A percentile compares a stretch with the other conserved stretches of the same genome.
phyloP scores from a whole-genome alignment of 768 basidiomycete species.

The Tylopilus felleus region DNA sequence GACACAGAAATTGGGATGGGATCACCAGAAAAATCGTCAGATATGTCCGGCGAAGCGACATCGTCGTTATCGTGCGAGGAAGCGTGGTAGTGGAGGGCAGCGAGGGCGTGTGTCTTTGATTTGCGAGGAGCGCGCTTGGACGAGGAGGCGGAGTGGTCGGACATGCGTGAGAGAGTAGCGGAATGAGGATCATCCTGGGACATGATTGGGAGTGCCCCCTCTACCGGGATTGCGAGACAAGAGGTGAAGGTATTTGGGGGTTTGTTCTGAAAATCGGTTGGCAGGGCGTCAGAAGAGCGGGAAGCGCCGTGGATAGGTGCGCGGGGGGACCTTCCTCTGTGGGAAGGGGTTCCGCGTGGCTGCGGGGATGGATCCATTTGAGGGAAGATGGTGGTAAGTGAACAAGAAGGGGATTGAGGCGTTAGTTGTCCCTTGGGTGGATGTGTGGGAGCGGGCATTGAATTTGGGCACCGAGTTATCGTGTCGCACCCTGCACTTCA shows the following conservation, averaged over 20 bases:
- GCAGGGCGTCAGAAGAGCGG: slow-evolving; percentile 41
- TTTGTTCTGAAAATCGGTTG: slow-evolving; percentile 51
- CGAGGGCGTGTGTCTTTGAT: slow-evolving; percentile 86
- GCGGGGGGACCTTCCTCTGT: slow-evolving; percentile 61
- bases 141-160: slow-evolving; percentile 41
- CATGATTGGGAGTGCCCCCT: slow-evolving; percentile 68
- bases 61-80: slow-evolving; percentile 55
- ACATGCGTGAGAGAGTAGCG: slow-evolving; percentile 31
- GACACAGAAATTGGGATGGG: slow-evolving; percentile 59
- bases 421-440: slow-evolving; percentile 25
- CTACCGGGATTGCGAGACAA: slow-evolving; percentile 73
- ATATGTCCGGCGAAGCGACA: slow-evolving; percentile 35
- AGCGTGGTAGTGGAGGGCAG: slow-evolving; percentile 68
- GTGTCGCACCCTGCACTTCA: slow-evolving; percentile 34
- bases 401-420: slow-evolving; percentile 9
- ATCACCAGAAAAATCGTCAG: slow-evolving; percentile 47
- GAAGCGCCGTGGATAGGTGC: slow-evolving; percentile 44
- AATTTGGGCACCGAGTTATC: slow-evolving; percentile 40
- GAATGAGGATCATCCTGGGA: slow-evolving; percentile 39
- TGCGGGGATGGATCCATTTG: slow-evolving; percentile 39
- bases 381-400: slow-evolving; percentile 40
- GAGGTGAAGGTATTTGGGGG: slow-evolving; percentile 50
- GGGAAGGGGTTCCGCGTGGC: slow-evolving; percentile 58
- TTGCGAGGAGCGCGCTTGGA: slow-evolving; percentile 77
- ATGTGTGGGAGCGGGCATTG: slow-evolving; percentile 41